Conservation (phyloP, 176 grass and related monocot species). For the Areca catechu region DNA sequence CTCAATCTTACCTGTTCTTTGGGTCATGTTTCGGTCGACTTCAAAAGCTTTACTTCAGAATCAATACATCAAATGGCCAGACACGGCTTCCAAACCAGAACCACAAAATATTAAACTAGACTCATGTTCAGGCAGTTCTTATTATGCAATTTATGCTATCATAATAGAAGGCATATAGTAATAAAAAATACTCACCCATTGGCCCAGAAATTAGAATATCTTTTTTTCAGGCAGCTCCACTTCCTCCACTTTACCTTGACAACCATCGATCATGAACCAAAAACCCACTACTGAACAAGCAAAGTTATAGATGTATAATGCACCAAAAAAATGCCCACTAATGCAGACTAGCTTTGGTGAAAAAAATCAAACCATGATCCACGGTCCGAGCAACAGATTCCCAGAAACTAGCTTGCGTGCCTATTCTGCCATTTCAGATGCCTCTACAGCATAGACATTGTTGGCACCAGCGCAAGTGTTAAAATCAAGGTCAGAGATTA, state of each 20-base stretch:
- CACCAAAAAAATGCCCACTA: constrained; percentile 11
- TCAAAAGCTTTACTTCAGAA: too few relatives aligned
- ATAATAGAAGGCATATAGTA: constrained; percentile 3
- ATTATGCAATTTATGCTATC: too few relatives aligned
- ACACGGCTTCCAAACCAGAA: too few relatives aligned
- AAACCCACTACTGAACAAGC: constrained; percentile 6
- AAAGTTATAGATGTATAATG: neutral
- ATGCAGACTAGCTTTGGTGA: constrained; percentile 9
- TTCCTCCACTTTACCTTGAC: constrained; percentile 98
- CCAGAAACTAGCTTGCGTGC: constrained; percentile 74
- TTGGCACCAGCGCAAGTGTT: constrained; percentile 78
- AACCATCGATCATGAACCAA: constrained; percentile 31
- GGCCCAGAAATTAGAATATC: constrained; percentile 96
- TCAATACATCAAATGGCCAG: too few relatives aligned
- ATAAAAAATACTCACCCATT: constrained; percentile 56
- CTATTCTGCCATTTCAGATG: constrained; percentile 96
- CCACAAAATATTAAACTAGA: too few relatives aligned
- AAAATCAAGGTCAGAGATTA: neutral
- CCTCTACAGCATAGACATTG: constrained; percentile 98
- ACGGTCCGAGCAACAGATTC: constrained; percentile 70
- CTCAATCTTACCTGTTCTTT: too few relatives aligned
- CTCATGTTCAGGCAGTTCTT: too few relatives aligned
- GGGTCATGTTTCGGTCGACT: too few relatives aligned
- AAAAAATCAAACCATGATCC: constrained; percentile 81
- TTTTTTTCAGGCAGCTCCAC: constrained; percentile 94